These are phyloP conservation scores for Thalassiosira ordinaria DNA, from an alignment of 352 stramenopile species.

Conservation along the genomic window DNA sequence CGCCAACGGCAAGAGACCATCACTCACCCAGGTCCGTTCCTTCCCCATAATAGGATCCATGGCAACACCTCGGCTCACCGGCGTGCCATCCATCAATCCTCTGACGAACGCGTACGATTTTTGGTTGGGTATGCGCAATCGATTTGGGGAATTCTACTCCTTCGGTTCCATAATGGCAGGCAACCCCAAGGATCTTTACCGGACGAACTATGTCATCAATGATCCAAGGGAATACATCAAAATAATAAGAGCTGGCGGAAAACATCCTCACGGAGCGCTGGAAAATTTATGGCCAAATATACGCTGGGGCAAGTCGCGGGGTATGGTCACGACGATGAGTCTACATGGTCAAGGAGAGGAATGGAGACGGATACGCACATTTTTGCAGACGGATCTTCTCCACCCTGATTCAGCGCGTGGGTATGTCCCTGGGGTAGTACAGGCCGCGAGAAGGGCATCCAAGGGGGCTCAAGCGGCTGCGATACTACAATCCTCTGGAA, in stretches of 20 bases:
- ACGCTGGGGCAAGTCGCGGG: not conserved
- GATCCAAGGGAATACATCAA: constrained; percentile 30
- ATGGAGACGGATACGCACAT: constrained; percentile 24
- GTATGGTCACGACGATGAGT: not conserved
- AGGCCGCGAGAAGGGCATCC: constrained; percentile 5
- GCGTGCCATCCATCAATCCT: not conserved
- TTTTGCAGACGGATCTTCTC: constrained; percentile 36
- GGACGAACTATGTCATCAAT: constrained; percentile 4
- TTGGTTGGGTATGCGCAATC: not conserved
- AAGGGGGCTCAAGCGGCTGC: not conserved
- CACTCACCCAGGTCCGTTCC: not conserved
- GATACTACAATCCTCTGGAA: not conserved
- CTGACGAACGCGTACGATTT: constrained; percentile 4
- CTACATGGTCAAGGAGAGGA: constrained; percentile 12
- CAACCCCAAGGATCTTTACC: constrained; percentile 1
- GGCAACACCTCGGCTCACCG: not conserved
- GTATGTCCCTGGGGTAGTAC: constrained; percentile 29
- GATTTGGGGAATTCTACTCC: constrained; percentile 17
- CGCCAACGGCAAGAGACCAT: not conserved
- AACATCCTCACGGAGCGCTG: not conserved
- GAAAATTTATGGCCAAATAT: constrained; percentile 3
- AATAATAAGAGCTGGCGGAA: constrained; percentile 11
- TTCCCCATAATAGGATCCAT: constrained; percentile 7
- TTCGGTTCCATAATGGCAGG: not conserved
- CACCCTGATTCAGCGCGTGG: constrained; percentile 4